Percentiles rank a stretch among this genome's conserved stretches.
These are phyloP conservation scores for Picochlorum sp. DNA, from an alignment of 139 green algal species.

Conservation along the genomic window DNA sequence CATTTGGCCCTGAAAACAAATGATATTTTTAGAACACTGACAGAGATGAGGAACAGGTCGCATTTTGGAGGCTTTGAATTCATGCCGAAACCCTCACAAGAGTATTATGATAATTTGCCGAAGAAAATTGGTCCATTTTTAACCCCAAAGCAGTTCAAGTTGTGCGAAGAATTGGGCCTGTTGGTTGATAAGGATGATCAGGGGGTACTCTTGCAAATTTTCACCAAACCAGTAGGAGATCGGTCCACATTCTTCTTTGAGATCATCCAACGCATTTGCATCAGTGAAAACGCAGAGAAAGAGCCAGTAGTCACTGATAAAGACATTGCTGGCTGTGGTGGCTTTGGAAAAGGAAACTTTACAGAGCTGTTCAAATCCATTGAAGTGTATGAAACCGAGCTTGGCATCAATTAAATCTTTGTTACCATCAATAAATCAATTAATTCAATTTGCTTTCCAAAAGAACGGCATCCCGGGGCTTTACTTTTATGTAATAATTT, in stretches of 20 bases:
- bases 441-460: slow-evolving; percentile 10
- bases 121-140: slow-evolving; percentile 55
- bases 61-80: slow-evolving; percentile 73
- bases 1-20: slow-evolving; percentile 94
- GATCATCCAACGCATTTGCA: slow-evolving; percentile 89
- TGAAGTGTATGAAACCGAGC: slow-evolving; percentile 51
- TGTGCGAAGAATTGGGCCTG: slow-evolving; percentile 85
- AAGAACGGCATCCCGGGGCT: slow-evolving; percentile 28
- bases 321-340: slow-evolving; percentile 89
- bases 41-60: slow-evolving; percentile 50
- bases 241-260: slow-evolving; percentile 95
- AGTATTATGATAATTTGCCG: slow-evolving; percentile 77
- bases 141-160: slow-evolving; percentile 53
- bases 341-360: slow-evolving; percentile 96
- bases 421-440: background rate
- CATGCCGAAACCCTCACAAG: slow-evolving; percentile 66
- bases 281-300: background rate
- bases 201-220: slow-evolving; percentile 92
- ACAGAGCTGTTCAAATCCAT: slow-evolving; percentile 89
- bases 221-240: slow-evolving; percentile 77
- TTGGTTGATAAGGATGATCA: slow-evolving; percentile 95
- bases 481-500: slow-evolving; percentile 26
- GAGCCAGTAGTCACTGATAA: slow-evolving; percentile 21
- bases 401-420: slow-evolving; percentile 29
- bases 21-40: slow-evolving; percentile 87